Evolutionary conservation across 2,329 filamentous ascomycete genomes (phyloP), one percentile per base, ranked within the genome.

Genomic region (Pseudonectria buxi): DNA sequence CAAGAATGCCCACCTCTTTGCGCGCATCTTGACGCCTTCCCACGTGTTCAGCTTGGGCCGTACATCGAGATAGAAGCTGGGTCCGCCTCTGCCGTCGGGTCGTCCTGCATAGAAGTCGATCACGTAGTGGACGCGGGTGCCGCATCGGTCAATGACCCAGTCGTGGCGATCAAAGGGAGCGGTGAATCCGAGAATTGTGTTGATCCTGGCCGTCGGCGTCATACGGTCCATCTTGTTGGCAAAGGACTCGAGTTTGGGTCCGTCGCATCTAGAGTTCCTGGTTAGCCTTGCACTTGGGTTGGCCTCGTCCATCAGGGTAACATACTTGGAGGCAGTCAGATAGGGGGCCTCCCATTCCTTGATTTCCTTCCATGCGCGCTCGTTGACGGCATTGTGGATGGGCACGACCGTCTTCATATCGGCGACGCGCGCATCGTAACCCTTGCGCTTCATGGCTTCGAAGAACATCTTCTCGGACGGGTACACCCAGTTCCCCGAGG

Each of bases 301-400:
- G 2, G 12, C 18, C 7, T 10, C 13, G 14, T 9, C 14, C 10
- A 18, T 14, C 14, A 9, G n/a, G 15, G n/a, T 30, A 11, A 55
- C 67, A 44, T 63, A 79, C 75, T 74, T 65, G 49, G 83, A 66
- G 26, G 67, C 61, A 39, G 75, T 61, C 3, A 64, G 62, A 40
- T 76, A 85, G 0, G 81, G 83, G 28, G 68, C 71, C 64, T 98
- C 92, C 92, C 92, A 98, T 29, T 76, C 68, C 50, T 85, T 78
- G 47, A 98, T 96, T 65, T 96, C 85, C 44, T 77, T 72, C 92
- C 92, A 98, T 1, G 92, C 92, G 28, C 86, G 74, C 73, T 98
- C 92, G 63, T 98, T 98, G 44, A 98, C 92, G 29, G 92, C 92
- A 59, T 98, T 98, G 66, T 98, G 92, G 53, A 96, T 96, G 3